Conservation (phyloP, 1,139 yeast species). For the Hemisphaericaspora xylanilytica region DNA sequence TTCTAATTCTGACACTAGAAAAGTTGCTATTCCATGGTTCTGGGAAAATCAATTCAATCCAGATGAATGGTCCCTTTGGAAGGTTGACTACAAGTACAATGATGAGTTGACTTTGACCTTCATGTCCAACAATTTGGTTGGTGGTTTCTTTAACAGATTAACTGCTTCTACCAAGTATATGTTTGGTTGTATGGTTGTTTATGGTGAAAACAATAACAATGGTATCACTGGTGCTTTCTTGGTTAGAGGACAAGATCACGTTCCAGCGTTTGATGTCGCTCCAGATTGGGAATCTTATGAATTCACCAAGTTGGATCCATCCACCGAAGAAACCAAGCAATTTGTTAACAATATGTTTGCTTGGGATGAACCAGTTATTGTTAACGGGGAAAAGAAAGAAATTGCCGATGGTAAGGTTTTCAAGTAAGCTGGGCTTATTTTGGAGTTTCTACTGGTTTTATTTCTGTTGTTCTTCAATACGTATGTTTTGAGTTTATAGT, state of each 20-base stretch:
- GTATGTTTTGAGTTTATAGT: too few species aligned
- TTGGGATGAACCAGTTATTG: conserved; percentile 50
- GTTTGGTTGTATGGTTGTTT: conserved; percentile 92
- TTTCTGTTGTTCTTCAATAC: background rate
- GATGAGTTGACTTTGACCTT: conserved; percentile 95
- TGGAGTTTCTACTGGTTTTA: background rate
- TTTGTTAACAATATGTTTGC: conserved; percentile 51
- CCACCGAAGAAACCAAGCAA: conserved; percentile 35
- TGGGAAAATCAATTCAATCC: conserved; percentile 89
- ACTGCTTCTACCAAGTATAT: conserved; percentile 88
- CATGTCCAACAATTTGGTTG: conserved; percentile 97
- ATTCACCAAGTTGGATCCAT: conserved; percentile 44
- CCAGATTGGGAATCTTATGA: conserved; percentile 91
- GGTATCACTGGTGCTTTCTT: conserved; percentile 95
- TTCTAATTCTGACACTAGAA: conserved; percentile 98
- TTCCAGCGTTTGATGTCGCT: conserved; percentile 95
- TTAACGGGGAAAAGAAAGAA: conserved; percentile 45
- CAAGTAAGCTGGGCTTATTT: conserved; percentile 42
- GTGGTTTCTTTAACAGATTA: conserved; percentile 98
- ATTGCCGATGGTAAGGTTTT: conserved; percentile 54
- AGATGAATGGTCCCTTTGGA: conserved; percentile 93
- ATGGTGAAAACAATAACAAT: conserved; percentile 98
- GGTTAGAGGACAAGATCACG: conserved; percentile 90
- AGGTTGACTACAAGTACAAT: conserved; percentile 95
- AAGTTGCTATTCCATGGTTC: conserved; percentile 95